Evolutionary conservation across 2,329 filamentous ascomycete species (phyloP).

Genomic region (Cladophialophora immunda): DNA sequence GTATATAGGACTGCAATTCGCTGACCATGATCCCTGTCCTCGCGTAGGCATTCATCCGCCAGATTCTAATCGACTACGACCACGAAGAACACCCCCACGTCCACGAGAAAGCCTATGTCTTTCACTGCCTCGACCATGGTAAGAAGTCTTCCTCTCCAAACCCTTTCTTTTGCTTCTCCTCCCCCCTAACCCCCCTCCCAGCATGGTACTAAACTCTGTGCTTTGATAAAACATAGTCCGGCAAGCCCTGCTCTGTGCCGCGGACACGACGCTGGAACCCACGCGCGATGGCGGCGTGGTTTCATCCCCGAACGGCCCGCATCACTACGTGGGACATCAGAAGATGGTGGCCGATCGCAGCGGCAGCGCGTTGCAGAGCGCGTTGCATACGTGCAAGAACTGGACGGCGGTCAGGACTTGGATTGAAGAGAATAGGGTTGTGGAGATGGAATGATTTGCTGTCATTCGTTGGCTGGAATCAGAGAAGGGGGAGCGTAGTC

Average conservation of each 20-base stretch:
- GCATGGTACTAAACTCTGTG: neutral
- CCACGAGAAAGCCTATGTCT: slow-evolving; percentile 10
- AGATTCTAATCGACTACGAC: slow-evolving; percentile 26
- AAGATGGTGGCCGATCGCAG: neutral
- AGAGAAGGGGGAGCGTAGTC: neutral
- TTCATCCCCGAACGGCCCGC: neutral
- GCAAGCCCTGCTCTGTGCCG: slow-evolving; percentile 33
- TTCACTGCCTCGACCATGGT: slow-evolving; percentile 32
- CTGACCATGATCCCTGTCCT: neutral
- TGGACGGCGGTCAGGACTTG: slow-evolving; percentile 24
- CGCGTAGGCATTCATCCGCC: slow-evolving; percentile 22
- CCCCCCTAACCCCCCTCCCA: too few species aligned
- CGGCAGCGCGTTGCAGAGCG: neutral
- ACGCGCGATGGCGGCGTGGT: neutral
- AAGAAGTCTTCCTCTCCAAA: neutral
- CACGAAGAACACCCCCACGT: slow-evolving; percentile 7
- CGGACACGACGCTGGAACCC: slow-evolving; percentile 36
- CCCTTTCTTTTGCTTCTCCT: neutral
- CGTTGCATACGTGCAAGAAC: slow-evolving; percentile 19
- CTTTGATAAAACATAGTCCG: slow-evolving; percentile 16
- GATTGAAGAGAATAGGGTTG: slow-evolving; percentile 19
- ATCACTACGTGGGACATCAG: slow-evolving; percentile 2
- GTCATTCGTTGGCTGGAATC: neutral
- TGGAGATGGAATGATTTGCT: neutral
- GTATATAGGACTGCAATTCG: neutral